A percentile compares a stretch with the other conserved stretches of the same genome.
These are phyloP conservation scores for Puccinia horiana DNA, from an alignment of 1,284 basidiomycete species.

Conservation along the genomic window DNA sequence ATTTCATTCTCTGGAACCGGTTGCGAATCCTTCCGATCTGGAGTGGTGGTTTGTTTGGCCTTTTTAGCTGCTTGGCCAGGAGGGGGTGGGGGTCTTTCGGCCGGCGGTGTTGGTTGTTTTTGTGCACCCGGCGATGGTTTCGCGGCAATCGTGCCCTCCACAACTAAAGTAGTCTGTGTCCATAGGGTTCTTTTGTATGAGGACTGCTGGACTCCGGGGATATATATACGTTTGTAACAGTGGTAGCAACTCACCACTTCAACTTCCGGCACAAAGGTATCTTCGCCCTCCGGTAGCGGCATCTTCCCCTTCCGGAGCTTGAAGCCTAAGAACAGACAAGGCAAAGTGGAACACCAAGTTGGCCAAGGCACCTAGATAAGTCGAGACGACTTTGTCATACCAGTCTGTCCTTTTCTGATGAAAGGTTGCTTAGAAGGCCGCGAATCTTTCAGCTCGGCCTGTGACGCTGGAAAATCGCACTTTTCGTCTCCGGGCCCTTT, in stretches of 20 bases:
- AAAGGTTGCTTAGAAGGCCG: slow-evolving; percentile 40
- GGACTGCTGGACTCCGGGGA: background rate
- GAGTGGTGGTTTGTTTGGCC: background rate
- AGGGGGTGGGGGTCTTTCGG: background rate
- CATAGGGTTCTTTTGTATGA: background rate
- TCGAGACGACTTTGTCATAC: background rate
- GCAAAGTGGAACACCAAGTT: background rate
- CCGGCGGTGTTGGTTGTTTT: background rate
- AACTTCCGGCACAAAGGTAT: slow-evolving; percentile 17
- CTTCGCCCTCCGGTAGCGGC: background rate
- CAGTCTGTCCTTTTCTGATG: slow-evolving; percentile 22
- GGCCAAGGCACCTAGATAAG: background rate
- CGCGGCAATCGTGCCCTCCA: background rate
- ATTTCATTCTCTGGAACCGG: background rate
- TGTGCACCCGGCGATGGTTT: background rate
- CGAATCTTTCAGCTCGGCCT: slow-evolving; percentile 17
- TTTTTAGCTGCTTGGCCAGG: background rate
- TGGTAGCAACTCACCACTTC: slow-evolving; percentile 13
- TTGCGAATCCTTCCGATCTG: background rate
- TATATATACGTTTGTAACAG: background rate
- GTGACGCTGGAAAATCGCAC: slow-evolving; percentile 15
- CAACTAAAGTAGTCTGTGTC: background rate
- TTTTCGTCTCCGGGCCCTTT: background rate
- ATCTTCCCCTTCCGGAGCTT: slow-evolving; percentile 13
- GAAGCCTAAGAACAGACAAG: background rate